Conservation (phyloP, 192 early-diverging fungal species). For the Umbelopsis ramanniana region DNA sequence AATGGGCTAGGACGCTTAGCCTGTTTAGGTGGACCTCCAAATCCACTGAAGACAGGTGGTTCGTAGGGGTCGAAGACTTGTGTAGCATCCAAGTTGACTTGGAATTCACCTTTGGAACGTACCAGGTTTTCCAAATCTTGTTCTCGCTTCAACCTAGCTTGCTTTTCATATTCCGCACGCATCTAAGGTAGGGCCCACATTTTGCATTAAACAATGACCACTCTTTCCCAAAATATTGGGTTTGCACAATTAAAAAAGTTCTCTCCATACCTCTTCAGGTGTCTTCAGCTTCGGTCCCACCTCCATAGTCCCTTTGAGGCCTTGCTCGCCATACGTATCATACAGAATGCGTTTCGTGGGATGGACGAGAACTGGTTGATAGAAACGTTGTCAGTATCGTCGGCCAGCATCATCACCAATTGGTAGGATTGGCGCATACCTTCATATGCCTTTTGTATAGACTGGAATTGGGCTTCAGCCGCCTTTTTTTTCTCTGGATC, state of each 20-base stretch:
- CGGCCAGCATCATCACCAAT: not conserved
- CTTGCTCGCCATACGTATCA: conserved; percentile 93
- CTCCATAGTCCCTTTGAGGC: conserved; percentile 63
- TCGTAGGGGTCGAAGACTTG: conserved; percentile 56
- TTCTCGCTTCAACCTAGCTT: conserved; percentile 60
- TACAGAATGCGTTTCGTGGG: conserved; percentile 79
- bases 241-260: not conserved
- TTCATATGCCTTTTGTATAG: conserved; percentile 82
- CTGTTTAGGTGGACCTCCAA: conserved; percentile 32
- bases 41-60: conserved; percentile 42
- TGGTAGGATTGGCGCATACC: conserved; percentile 38
- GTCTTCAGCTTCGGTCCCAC: conserved; percentile 73
- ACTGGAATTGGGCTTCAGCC: conserved; percentile 76
- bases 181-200: conserved; percentile 42
- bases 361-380: conserved; percentile 73
- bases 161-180: conserved; percentile 66
- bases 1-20: conserved; percentile 22
- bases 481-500: conserved; percentile 60
- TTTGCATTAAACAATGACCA: not conserved
- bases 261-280: conserved; percentile 55
- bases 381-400: not conserved
- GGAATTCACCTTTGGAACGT: conserved; percentile 62
- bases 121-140: conserved; percentile 69
- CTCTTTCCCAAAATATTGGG: not conserved
- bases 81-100: conserved; percentile 55